Conservation (phyloP, 2,329 filamentous ascomycete genomes). For the Calonectria naviculata region DNA sequence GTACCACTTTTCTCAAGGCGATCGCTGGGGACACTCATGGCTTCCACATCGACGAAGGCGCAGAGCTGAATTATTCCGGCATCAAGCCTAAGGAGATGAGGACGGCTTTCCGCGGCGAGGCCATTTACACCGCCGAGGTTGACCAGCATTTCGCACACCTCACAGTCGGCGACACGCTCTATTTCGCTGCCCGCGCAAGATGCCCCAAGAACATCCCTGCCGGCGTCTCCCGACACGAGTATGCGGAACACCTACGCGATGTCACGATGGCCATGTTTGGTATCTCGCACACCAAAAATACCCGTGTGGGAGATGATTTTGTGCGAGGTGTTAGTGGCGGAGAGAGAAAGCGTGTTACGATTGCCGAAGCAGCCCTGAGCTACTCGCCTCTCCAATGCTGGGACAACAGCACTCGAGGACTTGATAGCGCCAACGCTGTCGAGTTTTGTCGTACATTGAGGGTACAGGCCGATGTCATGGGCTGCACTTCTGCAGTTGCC, state of each 20-base stretch:
- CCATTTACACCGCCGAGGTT: conserved; percentile 84
- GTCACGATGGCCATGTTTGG: conserved; percentile 78
- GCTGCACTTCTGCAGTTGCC: conserved; percentile 67
- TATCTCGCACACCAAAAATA: conserved; percentile 74
- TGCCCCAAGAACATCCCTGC: conserved; percentile 68
- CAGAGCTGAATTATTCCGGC: conserved; percentile 57
- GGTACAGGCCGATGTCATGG: conserved; percentile 67
- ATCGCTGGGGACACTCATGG: conserved; percentile 61
- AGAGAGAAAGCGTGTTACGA: conserved; percentile 54
- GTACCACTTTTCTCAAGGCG: conserved; percentile 65
- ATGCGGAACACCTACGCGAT: conserved; percentile 71
- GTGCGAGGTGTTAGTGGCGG: conserved; percentile 65
- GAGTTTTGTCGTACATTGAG: conserved; percentile 72
- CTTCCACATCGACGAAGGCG: conserved; percentile 25
- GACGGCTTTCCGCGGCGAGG: conserved; percentile 69
- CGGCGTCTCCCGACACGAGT: conserved; percentile 61
- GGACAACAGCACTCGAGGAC: conserved; percentile 73
- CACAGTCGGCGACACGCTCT: conserved; percentile 78
- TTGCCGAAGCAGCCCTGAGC: conserved; percentile 43
- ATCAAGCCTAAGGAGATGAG: conserved; percentile 11
- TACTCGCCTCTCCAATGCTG: conserved; percentile 70
- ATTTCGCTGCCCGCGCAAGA: conserved; percentile 76
- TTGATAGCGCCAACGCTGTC: conserved; percentile 72
- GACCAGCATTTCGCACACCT: conserved; percentile 81
- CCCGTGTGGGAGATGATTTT: conserved; percentile 76